Evolutionary conservation across 192 early-diverging fungal genomes (phyloP).

Genomic region (Dispira simplex): DNA sequence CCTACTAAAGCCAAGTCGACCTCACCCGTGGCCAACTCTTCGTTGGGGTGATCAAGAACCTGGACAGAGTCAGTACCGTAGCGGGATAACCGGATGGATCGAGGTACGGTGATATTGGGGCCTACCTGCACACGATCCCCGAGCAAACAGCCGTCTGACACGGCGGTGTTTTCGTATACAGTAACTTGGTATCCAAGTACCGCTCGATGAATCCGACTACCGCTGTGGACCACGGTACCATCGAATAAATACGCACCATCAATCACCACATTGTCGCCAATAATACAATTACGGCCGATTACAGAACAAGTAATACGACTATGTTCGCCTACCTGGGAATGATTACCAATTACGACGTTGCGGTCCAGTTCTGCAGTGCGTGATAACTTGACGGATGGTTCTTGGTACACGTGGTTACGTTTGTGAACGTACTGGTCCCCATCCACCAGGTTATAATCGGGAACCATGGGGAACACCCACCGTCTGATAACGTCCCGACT

Average conservation of each 20-base stretch:
- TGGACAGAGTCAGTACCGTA: neutral
- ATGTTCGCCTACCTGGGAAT: slow-evolving; percentile 58
- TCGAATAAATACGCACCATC: slow-evolving; percentile 82
- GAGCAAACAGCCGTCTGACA: slow-evolving; percentile 64
- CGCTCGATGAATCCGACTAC: slow-evolving; percentile 43
- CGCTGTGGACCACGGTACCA: slow-evolving; percentile 44
- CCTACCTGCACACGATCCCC: slow-evolving; percentile 51
- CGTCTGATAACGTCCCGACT: slow-evolving; percentile 69
- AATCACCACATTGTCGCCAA: slow-evolving; percentile 65
- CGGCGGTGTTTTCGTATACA: slow-evolving; percentile 42
- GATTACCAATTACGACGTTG: slow-evolving; percentile 68
- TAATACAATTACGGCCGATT: slow-evolving; percentile 67
- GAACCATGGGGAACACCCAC: slow-evolving; percentile 90
- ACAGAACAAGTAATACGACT: slow-evolving; percentile 58
- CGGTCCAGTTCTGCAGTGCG: slow-evolving; percentile 46
- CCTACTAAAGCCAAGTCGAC: slow-evolving; percentile 2
- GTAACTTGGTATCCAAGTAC: slow-evolving; percentile 63
- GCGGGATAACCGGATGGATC: slow-evolving; percentile 45
- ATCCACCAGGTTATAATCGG: slow-evolving; percentile 66
- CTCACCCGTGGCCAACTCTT: neutral
- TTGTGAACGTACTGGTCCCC: slow-evolving; percentile 53
- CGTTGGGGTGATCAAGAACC: neutral
- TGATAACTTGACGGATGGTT: slow-evolving; percentile 50
- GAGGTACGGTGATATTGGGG: slow-evolving; percentile 46
- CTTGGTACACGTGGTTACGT: slow-evolving; percentile 78